These are phyloP conservation scores for Colletotrichum melonis DNA, from an alignment of 2,329 filamentous ascomycete species.

Conservation along the genomic window DNA sequence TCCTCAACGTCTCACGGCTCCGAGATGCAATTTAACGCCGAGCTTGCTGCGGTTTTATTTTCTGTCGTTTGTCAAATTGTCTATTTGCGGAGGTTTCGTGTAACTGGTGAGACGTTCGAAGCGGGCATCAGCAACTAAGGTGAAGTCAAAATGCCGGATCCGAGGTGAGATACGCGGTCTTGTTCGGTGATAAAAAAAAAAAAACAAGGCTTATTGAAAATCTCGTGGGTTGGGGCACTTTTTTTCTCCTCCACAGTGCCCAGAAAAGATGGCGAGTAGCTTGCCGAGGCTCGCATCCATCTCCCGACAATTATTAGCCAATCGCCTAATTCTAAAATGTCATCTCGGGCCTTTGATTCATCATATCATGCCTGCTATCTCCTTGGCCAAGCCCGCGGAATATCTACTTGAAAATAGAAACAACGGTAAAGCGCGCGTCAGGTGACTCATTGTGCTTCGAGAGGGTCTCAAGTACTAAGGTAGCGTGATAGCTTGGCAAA, in stretches of 20 bases:
- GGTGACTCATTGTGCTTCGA: neutral
- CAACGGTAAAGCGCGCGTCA: neutral
- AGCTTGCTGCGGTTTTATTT: neutral
- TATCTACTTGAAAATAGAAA: neutral
- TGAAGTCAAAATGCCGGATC: neutral
- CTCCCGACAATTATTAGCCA: neutral
- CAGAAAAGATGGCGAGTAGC: neutral
- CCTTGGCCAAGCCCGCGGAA: constrained; percentile 7
- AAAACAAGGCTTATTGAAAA: neutral
- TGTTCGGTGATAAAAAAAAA: neutral
- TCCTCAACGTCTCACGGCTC: neutral
- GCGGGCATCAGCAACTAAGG: neutral
- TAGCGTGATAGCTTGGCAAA: neutral
- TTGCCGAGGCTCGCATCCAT: neutral
- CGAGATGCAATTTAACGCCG: constrained; percentile 16
- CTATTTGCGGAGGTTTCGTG: neutral
- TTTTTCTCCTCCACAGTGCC: neutral
- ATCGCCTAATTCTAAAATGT: constrained; percentile 9
- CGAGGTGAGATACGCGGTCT: neutral
- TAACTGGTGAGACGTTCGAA: neutral
- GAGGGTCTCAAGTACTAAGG: neutral
- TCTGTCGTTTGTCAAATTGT: neutral
- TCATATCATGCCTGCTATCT: neutral
- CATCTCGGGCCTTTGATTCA: neutral
- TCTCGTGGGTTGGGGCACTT: neutral